A percentile compares a stretch with the other conserved stretches of the same genome.
These are phyloP conservation scores for Brassica nigra DNA, from an alignment of 345 rosid species.

Conservation along the genomic window DNA sequence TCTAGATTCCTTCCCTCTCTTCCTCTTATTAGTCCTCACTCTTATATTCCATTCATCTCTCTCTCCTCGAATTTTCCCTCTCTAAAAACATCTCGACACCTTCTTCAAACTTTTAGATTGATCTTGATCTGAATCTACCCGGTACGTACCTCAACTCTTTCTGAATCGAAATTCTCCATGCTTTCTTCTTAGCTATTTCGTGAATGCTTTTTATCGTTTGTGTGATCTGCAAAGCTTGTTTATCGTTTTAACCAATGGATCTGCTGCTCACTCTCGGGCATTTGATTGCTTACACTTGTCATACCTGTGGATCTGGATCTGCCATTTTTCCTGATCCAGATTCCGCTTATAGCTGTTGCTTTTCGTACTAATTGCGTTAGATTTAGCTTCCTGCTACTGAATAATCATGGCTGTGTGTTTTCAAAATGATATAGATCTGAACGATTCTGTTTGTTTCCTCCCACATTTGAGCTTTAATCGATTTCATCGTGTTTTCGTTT, in stretches of 20 bases:
- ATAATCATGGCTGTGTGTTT: neutral
- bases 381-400: neutral
- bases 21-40: neutral
- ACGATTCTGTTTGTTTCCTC: neutral
- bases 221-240: no score
- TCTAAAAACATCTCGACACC: no score
- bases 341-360: neutral
- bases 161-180: no score
- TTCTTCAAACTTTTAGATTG: neutral
- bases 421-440: conserved; percentile 11
- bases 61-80: neutral
- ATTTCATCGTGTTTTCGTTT: neutral
- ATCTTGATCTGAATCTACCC: neutral
- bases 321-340: neutral
- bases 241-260: neutral
- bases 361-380: neutral
- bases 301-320: neutral
- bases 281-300: no score
- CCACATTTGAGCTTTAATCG: neutral
- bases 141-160: neutral
- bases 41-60: neutral
- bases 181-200: no score
- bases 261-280: neutral
- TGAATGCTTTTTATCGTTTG: no score
- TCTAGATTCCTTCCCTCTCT: neutral